Evolutionary conservation across 139 green algal genomes (phyloP).

Genomic region (Pedinophyceae sp.): DNA sequence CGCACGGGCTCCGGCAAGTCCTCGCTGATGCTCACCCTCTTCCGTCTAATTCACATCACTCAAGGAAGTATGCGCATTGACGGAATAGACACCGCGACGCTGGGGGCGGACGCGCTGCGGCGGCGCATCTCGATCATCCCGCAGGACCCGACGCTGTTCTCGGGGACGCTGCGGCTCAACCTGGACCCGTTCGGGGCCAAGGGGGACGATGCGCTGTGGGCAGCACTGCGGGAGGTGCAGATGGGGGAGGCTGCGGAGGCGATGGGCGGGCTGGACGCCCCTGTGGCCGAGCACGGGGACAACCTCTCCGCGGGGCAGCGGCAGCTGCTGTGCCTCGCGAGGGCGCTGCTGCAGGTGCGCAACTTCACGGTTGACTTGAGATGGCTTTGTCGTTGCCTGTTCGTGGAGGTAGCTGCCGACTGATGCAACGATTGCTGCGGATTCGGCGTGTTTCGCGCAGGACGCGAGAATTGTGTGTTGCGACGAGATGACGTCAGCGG

Average conservation of each 20-base stretch:
- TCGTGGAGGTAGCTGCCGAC: neutral
- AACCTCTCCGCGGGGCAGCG: slow-evolving; percentile 49
- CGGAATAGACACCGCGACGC: slow-evolving; percentile 35
- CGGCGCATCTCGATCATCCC: slow-evolving; percentile 67
- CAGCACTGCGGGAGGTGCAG: slow-evolving; percentile 16
- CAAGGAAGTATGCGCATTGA: slow-evolving; percentile 48
- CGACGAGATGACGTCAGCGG: slow-evolving; percentile 33
- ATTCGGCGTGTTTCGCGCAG: neutral
- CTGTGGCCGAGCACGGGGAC: neutral
- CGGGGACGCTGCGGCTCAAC: slow-evolving; percentile 73
- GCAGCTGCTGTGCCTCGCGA: slow-evolving; percentile 80
- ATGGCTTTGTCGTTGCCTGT: neutral
- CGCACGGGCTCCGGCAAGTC: slow-evolving; percentile 65
- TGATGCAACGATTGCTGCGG: neutral
- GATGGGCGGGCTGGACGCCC: neutral
- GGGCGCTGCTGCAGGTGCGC: slow-evolving; percentile 76
- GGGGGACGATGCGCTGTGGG: slow-evolving; percentile 47
- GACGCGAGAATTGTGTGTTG: slow-evolving; percentile 13
- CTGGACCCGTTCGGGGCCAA: slow-evolving; percentile 73
- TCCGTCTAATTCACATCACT: slow-evolving; percentile 56
- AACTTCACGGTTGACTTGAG: slow-evolving; percentile 10
- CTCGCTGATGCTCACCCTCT: slow-evolving; percentile 63
- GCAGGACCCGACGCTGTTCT: slow-evolving; percentile 89
- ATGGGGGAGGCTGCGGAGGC: slow-evolving; percentile 6
- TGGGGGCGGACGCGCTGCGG: slow-evolving; percentile 55